Percentiles rank a stretch among this genome's conserved stretches.
Evolutionary conservation across 2,329 filamentous ascomycete species (phyloP).

Genomic region (Paramyrothecium roridum): DNA sequence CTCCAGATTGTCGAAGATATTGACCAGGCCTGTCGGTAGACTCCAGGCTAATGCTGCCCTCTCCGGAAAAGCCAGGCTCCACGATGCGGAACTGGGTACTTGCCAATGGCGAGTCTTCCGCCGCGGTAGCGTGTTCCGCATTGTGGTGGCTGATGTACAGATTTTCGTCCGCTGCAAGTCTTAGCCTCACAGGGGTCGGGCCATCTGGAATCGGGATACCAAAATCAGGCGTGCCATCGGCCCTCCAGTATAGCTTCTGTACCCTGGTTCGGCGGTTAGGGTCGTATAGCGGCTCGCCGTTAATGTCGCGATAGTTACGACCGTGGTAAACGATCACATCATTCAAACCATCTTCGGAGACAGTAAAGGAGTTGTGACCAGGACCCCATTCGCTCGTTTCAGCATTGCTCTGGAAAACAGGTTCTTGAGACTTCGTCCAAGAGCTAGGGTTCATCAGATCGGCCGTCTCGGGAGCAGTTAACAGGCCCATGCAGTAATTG

Average conservation of each 20-base stretch:
- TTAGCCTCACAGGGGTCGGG: constrained; percentile 14
- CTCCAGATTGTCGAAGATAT: constrained; percentile 9
- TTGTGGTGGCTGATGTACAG: constrained; percentile 11
- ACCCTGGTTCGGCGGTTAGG: constrained; percentile 20
- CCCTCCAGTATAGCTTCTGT: constrained; percentile 26
- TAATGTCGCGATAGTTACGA: constrained; percentile 19
- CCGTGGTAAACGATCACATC: constrained; percentile 23
- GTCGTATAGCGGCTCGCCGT: constrained; percentile 20
- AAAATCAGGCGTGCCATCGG: constrained; percentile 23
- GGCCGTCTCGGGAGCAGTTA: constrained; percentile 13
- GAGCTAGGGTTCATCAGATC: constrained; percentile 18
- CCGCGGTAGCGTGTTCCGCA: not conserved
- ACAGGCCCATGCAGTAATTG: constrained; percentile 23
- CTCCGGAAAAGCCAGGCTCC: constrained; percentile 15
- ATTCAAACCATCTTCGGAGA: constrained; percentile 22
- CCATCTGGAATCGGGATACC: constrained; percentile 21
- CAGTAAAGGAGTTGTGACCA: constrained; percentile 23
- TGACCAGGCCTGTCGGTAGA: constrained; percentile 16
- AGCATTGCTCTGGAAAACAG: constrained; percentile 21
- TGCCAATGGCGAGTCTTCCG: not conserved
- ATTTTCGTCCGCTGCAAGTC: constrained; percentile 5
- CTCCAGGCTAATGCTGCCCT: constrained; percentile 17
- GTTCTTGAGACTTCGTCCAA: constrained; percentile 19
- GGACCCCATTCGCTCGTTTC: constrained; percentile 22
- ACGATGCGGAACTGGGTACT: constrained; percentile 20